A percentile compares a stretch with the other conserved stretches of the same genome.
phyloP scores from a whole-genome alignment of 345 rosid species.

The Dimocarpus longan region DNA sequence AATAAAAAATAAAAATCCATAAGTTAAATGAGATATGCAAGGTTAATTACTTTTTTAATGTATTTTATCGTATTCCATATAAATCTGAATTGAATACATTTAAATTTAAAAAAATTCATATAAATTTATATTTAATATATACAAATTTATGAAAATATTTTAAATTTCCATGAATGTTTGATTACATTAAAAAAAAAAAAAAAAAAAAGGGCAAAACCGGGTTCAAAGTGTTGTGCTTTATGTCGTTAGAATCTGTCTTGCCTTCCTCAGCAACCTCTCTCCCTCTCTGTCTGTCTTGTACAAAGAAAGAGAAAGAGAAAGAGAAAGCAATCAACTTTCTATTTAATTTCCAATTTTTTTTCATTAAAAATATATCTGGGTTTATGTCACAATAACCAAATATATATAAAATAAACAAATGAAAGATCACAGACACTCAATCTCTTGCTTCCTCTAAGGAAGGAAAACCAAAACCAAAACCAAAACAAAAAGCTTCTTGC shows the following conservation, averaged over 20 bases:
- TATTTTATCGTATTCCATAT: no score
- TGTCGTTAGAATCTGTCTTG: constrained; percentile 10
- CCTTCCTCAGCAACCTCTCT: neutral
- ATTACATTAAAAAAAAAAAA: neutral
- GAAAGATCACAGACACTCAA: constrained; percentile 31
- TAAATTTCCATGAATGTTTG: no score
- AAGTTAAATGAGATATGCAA: no score
- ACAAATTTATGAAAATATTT: no score
- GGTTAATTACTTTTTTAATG: no score
- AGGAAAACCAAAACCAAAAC: neutral
- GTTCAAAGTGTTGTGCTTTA: neutral
- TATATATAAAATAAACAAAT: neutral
- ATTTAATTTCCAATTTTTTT: neutral
- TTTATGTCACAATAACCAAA: neutral
- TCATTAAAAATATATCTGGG: neutral
- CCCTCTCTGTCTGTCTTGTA: neutral
- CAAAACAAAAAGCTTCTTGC: constrained; percentile 14
- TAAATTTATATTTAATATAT: no score
- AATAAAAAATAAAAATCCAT: no score
- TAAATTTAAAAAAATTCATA: no score
- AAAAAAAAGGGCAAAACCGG: neutral
- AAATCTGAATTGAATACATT: no score
- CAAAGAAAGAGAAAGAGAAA: neutral
- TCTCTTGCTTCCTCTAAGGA: constrained; percentile 48
- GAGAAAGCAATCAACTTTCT: neutral